These are phyloP conservation scores for Plasmodium blacklocki DNA, from an alignment of 169 alveolate species.

Conservation along the genomic window DNA sequence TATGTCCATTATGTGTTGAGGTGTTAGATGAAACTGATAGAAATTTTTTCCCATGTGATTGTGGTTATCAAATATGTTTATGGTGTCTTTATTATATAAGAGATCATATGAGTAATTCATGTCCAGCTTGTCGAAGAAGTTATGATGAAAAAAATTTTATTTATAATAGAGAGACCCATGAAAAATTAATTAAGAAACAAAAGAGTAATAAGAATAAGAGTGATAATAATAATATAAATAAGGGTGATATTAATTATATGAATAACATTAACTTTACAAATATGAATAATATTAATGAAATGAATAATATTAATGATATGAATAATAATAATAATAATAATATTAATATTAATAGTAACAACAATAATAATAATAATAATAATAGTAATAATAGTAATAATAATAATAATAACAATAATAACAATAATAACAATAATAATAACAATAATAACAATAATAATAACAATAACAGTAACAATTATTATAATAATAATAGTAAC, in stretches of 20 bases:
- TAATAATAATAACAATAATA: too few species aligned
- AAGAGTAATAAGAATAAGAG: constrained; percentile 40
- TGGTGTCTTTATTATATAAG: constrained; percentile 93
- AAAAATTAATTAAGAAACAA: constrained; percentile 41
- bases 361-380: too few species aligned
- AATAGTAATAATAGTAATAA: too few species aligned
- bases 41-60: constrained; percentile 91
- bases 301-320: neutral
- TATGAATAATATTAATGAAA: neutral
- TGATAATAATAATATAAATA: neutral
- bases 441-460: constrained; percentile 39
- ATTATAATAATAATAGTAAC: neutral
- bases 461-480: neutral
- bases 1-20: constrained; percentile 93
- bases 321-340: too few species aligned
- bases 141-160: constrained; percentile 89
- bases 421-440: constrained; percentile 14
- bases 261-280: neutral
- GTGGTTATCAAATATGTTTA: constrained; percentile 93
- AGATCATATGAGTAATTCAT: constrained; percentile 90
- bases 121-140: constrained; percentile 94
- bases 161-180: constrained; percentile 77
- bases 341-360: too few species aligned
- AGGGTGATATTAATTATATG: neutral
- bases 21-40: constrained; percentile 92